Percentiles rank a stretch among this genome's conserved stretches.
phyloP scores from a whole-genome alignment of 805 yeast species.

The Saccharomyces kudriavzevii region DNA sequence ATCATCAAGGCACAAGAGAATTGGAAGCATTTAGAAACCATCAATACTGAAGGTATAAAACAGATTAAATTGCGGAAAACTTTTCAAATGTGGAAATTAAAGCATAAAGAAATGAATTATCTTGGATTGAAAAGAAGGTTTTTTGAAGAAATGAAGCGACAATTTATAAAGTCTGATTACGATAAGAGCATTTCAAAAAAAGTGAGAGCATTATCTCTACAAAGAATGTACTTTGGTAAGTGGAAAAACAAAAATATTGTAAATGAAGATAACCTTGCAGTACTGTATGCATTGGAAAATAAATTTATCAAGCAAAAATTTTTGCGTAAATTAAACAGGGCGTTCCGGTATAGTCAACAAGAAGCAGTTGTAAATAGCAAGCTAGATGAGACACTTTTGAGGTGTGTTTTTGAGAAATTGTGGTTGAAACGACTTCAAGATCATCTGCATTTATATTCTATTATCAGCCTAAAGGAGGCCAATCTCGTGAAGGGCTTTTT shows the following conservation, averaged over 20 bases:
- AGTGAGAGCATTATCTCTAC: not conserved
- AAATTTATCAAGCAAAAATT: constrained; percentile 7
- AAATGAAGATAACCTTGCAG: not conserved
- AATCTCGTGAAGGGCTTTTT: constrained; percentile 2
- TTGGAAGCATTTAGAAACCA: not conserved
- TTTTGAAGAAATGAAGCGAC: not conserved
- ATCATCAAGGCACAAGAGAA: not conserved
- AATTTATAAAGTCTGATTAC: not conserved
- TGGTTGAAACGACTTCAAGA: constrained; percentile 20
- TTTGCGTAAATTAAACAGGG: constrained; percentile 2
- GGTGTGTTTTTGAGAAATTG: constrained; percentile 9
- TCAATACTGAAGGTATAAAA: not conserved
- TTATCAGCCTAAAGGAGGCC: constrained; percentile 5
- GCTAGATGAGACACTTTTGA: constrained; percentile 5
- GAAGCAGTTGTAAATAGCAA: constrained; percentile 6
- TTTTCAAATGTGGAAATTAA: not conserved
- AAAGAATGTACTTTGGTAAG: not conserved
- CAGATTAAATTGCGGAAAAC: not conserved
- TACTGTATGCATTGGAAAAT: constrained; percentile 5
- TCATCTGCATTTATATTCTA: constrained; percentile 8
- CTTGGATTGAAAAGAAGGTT: not conserved
- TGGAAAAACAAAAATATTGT: not conserved
- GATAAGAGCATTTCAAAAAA: not conserved
- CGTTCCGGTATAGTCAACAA: constrained; percentile 6
- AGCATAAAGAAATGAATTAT: not conserved